Percentiles rank a stretch among this genome's conserved stretches.
Conservation (phyloP, 1,284 basidiomycete species). For the Jaminaea rosea region DNA sequence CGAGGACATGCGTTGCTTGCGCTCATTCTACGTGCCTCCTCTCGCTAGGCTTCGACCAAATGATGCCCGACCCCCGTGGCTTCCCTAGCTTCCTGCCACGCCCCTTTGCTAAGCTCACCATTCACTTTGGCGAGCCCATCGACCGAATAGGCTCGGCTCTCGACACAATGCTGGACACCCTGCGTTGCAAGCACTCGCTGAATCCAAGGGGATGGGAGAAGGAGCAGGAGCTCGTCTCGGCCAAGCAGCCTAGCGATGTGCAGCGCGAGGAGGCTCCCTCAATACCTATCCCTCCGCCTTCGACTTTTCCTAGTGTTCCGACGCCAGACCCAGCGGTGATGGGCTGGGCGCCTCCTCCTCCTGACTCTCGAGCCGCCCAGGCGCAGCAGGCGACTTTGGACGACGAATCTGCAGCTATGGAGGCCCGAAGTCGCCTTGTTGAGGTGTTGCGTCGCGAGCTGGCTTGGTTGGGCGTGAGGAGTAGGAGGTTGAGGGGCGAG, state of each 20-base stretch:
- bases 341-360: neutral
- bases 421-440: neutral
- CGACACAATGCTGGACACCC: neutral
- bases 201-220: neutral
- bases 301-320: neutral
- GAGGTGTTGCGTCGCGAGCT: neutral
- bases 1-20: neutral
- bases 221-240: neutral
- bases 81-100: conserved; percentile 33
- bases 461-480: neutral
- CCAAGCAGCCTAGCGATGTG: neutral
- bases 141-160: neutral
- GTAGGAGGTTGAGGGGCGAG: neutral
- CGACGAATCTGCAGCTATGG: neutral
- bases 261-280: neutral
- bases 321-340: neutral
- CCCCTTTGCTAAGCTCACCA: conserved; percentile 25
- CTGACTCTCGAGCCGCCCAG: neutral
- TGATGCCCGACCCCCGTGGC: conserved; percentile 42
- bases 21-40: neutral
- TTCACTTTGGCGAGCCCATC: conserved; percentile 38
- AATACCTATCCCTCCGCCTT: neutral
- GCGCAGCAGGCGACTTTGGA: neutral
- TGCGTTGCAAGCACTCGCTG: neutral
- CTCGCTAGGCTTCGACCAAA: conserved; percentile 25